A percentile compares a stretch with the other conserved stretches of the same genome.
These are phyloP conservation scores for Picochlorum sp. DNA, from an alignment of 139 green algal genomes.

Conservation along the genomic window DNA sequence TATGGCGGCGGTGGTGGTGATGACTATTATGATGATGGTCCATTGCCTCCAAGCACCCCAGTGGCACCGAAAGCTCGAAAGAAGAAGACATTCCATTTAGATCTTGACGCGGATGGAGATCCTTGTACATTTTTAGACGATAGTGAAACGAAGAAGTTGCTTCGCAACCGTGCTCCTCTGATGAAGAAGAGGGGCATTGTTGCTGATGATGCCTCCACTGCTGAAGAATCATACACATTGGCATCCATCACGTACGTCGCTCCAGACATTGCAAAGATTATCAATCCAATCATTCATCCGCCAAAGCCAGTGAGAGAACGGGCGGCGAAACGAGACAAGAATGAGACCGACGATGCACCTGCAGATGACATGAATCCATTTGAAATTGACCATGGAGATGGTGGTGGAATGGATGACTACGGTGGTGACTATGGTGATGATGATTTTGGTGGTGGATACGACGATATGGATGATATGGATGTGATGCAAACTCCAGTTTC, in stretches of 20 bases:
- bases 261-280: too few species aligned
- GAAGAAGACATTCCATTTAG: slow-evolving; percentile 10
- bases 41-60: not conserved
- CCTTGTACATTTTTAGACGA: slow-evolving; percentile 19
- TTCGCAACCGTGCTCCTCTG: slow-evolving; percentile 35
- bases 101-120: slow-evolving; percentile 9
- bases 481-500: not conserved
- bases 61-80: not conserved
- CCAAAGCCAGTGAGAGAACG: too few species aligned
- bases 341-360: not conserved
- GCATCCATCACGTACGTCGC: too few species aligned
- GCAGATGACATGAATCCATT: not conserved
- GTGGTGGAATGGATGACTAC: not conserved
- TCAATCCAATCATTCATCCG: too few species aligned
- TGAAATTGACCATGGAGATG: not conserved
- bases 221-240: too few species aligned
- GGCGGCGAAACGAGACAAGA: too few species aligned
- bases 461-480: not conserved
- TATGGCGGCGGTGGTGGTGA: not conserved
- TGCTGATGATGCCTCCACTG: not conserved
- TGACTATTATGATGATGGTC: not conserved
- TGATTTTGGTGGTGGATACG: not conserved
- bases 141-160: slow-evolving; percentile 38
- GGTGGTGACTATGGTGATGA: slow-evolving; percentile 1
- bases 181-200: slow-evolving; percentile 19